Evolutionary conservation across 306 rosid species (phyloP).

Genomic region (Ormosia semicastrata): DNA sequence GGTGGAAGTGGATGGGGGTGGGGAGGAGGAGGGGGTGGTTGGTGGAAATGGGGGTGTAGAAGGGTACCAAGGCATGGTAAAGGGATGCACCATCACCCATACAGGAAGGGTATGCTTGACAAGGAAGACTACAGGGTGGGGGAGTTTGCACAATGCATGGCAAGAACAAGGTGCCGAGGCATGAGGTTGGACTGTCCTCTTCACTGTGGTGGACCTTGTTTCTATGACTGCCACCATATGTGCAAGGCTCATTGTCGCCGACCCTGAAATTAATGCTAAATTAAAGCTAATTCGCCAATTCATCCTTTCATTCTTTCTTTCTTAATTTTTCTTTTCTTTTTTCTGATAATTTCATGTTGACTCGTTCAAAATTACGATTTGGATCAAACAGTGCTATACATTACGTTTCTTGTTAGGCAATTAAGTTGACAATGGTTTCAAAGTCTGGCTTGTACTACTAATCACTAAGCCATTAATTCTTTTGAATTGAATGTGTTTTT

Average conservation of each 20-base stretch:
- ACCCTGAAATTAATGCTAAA: neutral
- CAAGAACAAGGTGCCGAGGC: constrained; percentile 68
- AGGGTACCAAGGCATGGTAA: constrained; percentile 33
- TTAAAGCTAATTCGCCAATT: neutral
- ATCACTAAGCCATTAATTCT: neutral
- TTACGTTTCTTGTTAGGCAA: neutral
- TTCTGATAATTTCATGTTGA: neutral
- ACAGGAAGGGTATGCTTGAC: constrained; percentile 21
- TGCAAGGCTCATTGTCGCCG: constrained; percentile 84
- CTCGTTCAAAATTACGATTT: neutral
- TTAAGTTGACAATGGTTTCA: neutral
- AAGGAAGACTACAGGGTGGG: constrained; percentile 56
- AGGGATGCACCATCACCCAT: neutral
- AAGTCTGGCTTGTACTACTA: neutral
- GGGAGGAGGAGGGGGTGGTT: constrained; percentile 75
- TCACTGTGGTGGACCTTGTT: constrained; percentile 91
- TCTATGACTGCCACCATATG: constrained; percentile 75
- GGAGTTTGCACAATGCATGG: constrained; percentile 80
- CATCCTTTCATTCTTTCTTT: neutral
- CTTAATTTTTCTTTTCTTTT: neutral
- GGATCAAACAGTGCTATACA: neutral
- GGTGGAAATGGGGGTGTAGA: constrained; percentile 85
- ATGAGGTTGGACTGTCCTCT: constrained; percentile 90
- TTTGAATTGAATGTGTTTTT: neutral
- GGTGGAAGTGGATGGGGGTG: constrained; percentile 39